Conservation (phyloP, 106 monocot species). For the Dendrobium officinale region DNA sequence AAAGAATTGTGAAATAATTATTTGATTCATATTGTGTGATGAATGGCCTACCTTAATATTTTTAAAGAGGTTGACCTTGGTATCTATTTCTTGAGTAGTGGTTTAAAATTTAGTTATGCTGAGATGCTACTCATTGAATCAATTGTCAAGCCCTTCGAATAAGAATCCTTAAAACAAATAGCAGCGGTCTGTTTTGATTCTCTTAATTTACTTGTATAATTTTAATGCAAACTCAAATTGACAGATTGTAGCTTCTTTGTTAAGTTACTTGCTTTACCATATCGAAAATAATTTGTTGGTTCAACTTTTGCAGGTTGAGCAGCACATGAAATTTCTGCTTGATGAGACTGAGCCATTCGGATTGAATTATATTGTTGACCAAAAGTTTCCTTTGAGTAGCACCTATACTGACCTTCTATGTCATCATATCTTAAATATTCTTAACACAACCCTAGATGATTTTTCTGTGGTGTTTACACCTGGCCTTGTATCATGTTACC, state of each 20-base stretch:
- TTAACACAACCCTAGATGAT: constrained; percentile 20
- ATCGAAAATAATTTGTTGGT: neutral
- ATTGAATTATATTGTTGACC: neutral
- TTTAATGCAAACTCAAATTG: neutral
- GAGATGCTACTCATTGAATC: neutral
- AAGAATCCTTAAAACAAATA: neutral
- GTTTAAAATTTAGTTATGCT: neutral
- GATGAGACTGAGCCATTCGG: constrained; percentile 7
- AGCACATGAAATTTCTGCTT: constrained; percentile 22
- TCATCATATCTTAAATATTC: constrained; percentile 19
- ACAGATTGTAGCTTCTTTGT: neutral
- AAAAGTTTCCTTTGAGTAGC: constrained; percentile 2
- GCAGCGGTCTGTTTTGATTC: neutral
- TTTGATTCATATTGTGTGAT: no score
- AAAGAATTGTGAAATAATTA: no score
- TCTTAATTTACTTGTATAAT: neutral
- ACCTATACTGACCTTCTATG: constrained; percentile 1
- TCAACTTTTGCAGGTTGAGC: constrained; percentile 17
- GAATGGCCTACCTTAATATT: no score
- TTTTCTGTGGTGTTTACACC: constrained; percentile 25
- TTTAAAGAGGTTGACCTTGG: no score
- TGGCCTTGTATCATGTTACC: constrained; percentile 19
- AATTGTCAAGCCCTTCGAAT: neutral
- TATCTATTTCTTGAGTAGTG: no score
- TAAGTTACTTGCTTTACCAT: neutral